Base-by-base conservation (phyloP, 345 rosid species). In the Euphorbia tirucalli region DNA sequence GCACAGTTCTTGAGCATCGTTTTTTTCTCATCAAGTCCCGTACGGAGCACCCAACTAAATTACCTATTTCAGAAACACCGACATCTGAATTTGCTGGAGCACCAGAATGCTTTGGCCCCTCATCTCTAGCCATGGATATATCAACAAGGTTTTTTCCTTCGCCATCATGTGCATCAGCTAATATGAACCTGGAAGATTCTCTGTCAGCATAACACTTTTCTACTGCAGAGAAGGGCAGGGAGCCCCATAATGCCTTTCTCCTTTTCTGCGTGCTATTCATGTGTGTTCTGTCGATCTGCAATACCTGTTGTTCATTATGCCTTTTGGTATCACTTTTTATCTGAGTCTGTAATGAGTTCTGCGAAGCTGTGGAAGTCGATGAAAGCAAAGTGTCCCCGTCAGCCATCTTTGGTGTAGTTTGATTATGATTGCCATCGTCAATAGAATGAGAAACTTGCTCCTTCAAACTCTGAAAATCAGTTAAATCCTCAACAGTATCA, bases 1-100 rank as follows among this genome's bases (percentile, higher is more conserved):
- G 71, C 28, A 83, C 82, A 72, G 77, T 78, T 55, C 69, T 86
- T 79, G 73, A 64, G 77, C 74, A 57, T 61, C 97, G 86, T 78
- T 89, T 92, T 79, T 74, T 87, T 68, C 97, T 87, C 97, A 92
- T 94, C 88, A 94, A 79, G 74, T 92, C 97, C 65, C 98, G 87
- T 43, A 90, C 71, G 22, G 93, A 90, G 82, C 86, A 81, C 72
- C 81, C 87, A 69, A 60, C 83, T 78, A 80, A 76, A 32, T 75
- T 8, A 54, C 72, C 74, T 55, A 69, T 71, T 72, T 80, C 80
- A 79, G 66, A 70, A 64, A 31, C 73, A 79, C 74, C 74, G 31
- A 72, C 37, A 41, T 72, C 85, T 65, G 72, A 68, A 74, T 65
- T 64, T 30, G 63, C 64, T 74, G 70, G 76, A 78, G 58, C 68